Base-by-base conservation (phyloP, 1,284 basidiomycete genomes). In the Sporisorium reilianum region DNA sequence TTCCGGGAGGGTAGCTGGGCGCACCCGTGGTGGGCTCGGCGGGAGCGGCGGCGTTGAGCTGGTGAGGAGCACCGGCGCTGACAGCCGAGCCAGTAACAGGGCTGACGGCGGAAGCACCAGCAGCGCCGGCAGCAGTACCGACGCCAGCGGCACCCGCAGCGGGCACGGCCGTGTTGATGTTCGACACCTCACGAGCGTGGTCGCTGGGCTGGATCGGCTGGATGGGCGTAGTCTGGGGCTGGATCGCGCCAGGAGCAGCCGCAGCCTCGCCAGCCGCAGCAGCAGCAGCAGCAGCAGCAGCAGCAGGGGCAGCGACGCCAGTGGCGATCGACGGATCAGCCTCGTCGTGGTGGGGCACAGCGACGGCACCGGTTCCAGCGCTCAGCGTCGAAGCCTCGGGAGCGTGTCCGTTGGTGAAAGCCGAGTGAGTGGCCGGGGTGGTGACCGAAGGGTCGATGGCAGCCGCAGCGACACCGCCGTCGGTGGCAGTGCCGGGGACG, bases 351-450 rank as follows among this genome's bases (percentile, higher is more conserved):
- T 46, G 44, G n/a, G 38, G 38, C 4, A 68, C 58, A 42, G 59
- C 63, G n/a, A 54, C 40, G 18, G 65, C 66, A 26, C 71, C 66
- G n/a, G 62, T 62, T 5, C 71, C 71, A 44, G 66, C 63, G 45
- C 25, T 70, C 60, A 75, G 34, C 10, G 32, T 56, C 16, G 66
- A 65, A 14, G 61, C 55, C 40, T 75, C 52, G 22, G 49, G n/a
- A 16, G 63, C 62, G 44, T 70, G 66, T 22, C 59, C 63, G 40
- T 61, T 68, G 53, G 38, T 9, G 23, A 57, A 23, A 9, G 26
- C 23, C 32, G 64, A 58, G 38, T 57, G 58, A 10, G 36, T 44
- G 23, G 48, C 45, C n/a, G 70, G 70, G 5, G 55, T 48, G 48
- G 63, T 70, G 25, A 75, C 12, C 34, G 62, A 50, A 30, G 72